These are phyloP conservation scores for Leccinum truebloodii DNA, from an alignment of 768 basidiomycete genomes.

Conservation along the genomic window DNA sequence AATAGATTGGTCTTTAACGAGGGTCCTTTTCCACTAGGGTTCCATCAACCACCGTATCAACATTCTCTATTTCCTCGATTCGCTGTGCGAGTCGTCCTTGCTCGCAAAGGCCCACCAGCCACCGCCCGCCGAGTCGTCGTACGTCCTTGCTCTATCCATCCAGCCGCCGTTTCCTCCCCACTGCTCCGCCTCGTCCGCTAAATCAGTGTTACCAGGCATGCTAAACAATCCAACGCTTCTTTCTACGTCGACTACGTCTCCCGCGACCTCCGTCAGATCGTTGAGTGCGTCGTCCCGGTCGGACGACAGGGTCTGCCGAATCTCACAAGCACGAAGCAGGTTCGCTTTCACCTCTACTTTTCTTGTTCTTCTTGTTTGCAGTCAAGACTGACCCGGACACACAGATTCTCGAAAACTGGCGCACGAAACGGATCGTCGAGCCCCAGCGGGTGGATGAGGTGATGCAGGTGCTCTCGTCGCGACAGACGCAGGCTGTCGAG, in stretches of 20 bases:
- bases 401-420: constrained; percentile 87
- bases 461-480: constrained; percentile 31
- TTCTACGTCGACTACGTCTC: constrained; percentile 79
- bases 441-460: constrained; percentile 78
- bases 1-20: background rate
- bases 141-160: background rate
- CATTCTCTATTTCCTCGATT: constrained; percentile 88
- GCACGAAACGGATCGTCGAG: constrained; percentile 81
- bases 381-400: background rate
- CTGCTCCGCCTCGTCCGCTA: background rate
- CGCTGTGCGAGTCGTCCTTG: constrained; percentile 77
- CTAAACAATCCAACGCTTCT: constrained; percentile 31
- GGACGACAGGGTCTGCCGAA: constrained; percentile 87
- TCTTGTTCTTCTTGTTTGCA: background rate
- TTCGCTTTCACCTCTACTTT: constrained; percentile 34
- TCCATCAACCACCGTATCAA: constrained; percentile 90
- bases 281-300: constrained; percentile 85
- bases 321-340: constrained; percentile 85
- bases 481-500: background rate
- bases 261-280: constrained; percentile 76
- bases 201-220: constrained; percentile 23
- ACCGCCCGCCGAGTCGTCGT: constrained; percentile 5
- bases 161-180: background rate
- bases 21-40: constrained; percentile 47
- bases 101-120: constrained; percentile 58